These are phyloP conservation scores for Monosporascus sp. DNA, from an alignment of 2,329 filamentous ascomycete species.

Conservation along the genomic window DNA sequence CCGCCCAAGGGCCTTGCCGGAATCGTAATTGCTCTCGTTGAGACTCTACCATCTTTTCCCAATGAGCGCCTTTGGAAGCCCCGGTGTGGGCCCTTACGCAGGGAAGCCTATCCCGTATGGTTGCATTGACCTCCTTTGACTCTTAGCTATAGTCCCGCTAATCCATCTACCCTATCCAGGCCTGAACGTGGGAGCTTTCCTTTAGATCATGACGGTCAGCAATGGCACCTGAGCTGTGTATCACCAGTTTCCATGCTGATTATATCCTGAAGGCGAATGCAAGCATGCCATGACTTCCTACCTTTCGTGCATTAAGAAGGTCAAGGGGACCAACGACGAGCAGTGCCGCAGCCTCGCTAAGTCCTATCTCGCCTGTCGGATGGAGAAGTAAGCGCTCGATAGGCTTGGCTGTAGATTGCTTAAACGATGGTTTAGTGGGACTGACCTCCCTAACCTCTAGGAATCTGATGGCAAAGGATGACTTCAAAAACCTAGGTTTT, in stretches of 20 bases:
- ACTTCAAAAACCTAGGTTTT: slow-evolving; percentile 91
- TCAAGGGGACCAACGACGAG: slow-evolving; percentile 77
- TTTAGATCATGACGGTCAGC: slow-evolving; percentile 80
- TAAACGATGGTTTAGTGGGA: background rate
- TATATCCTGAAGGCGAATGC: slow-evolving; percentile 66
- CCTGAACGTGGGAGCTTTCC: slow-evolving; percentile 92
- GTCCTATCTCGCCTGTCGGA: slow-evolving; percentile 81
- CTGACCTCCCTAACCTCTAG: slow-evolving; percentile 35
- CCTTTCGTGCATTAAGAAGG: slow-evolving; percentile 78
- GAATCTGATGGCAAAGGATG: slow-evolving; percentile 93
- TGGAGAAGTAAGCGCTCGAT: slow-evolving; percentile 70
- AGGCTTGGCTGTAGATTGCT: background rate
- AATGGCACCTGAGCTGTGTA: no score
- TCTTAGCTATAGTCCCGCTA: slow-evolving; percentile 1
- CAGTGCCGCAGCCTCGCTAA: slow-evolving; percentile 84
- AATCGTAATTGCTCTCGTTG: background rate
- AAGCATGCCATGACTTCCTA: slow-evolving; percentile 83
- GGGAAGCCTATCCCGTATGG: slow-evolving; percentile 24
- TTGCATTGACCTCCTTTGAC: background rate
- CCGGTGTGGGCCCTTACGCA: slow-evolving; percentile 21
- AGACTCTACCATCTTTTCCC: background rate
- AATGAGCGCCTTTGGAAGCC: slow-evolving; percentile 27
- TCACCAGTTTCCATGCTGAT: no score
- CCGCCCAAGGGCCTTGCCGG: background rate
- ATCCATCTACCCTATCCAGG: slow-evolving; percentile 37